Evolutionary conservation across 2,329 filamentous ascomycete genomes (phyloP), one percentile per base, ranked within the genome.

Genomic region (Aureobasidium sp.): DNA sequence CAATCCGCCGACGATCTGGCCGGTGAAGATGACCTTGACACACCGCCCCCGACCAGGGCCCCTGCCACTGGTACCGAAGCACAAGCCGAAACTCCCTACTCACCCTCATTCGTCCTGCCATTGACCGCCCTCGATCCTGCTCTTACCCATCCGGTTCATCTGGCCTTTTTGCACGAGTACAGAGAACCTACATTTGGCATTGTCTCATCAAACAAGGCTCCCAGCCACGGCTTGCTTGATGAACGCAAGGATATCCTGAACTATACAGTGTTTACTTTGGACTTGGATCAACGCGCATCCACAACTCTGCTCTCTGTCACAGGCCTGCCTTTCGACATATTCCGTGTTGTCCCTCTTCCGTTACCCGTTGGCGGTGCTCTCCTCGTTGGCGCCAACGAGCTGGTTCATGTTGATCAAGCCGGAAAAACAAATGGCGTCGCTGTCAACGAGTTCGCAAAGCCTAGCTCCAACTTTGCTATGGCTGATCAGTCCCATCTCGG

Each of bases 101-200:
- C 83, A 62, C 80, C 90, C 29, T 97, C 93, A 54, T 98, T 97
- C 74, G 91, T 97, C 59, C 79, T 98, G 59, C 86, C 90, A 58
- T 78, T 97, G 60, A 89, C 90, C 50, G 83, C 90, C 63, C 79
- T 98, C 70, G 91, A 97, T 69, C 87, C 90, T 58, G 83, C 80
- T 58, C 78, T 98, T 61, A 82, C 91, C 56, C 87, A 95, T 70
- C 90, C 91, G 44, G 83, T 96, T 64, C 88, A 95, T 66, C 81
- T 98, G 64, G 85, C 88, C 53, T 98, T 98, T 69, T 75, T 98
- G 59, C 82, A 97, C 77, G 91, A 97, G 73, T 98, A 98, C 70
- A 85, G 93, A 68, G 93, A 97, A 70, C 91, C 93, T 11, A 98
- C 93, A 0, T 95, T 98, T 72, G 93, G 91, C 54, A 90, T 98